Evolutionary conservation across 768 basidiomycete genomes (phyloP), one percentile per base, ranked within the genome.

Genomic region (Psilocybe azurescens): DNA sequence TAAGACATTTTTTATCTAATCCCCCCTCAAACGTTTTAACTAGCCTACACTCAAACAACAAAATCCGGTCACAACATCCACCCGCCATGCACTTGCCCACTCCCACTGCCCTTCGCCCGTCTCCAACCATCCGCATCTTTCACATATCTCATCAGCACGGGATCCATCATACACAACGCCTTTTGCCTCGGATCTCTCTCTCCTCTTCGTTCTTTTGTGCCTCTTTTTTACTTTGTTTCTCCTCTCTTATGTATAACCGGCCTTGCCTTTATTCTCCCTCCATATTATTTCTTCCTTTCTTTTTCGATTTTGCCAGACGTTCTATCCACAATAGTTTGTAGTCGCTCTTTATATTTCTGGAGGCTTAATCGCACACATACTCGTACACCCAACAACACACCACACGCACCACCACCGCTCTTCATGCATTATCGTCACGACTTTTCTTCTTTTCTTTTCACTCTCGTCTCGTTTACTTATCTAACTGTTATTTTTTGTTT

Each of bases 401-500:
- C 41, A 13, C 49, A 60, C 63, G 50, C 61, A 59, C 48, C 67
- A 50, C 54, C 60, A 53, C 54, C 65, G 58, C 65, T 68, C 66
- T 63, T 65, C 44, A 53, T 60, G 56, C 36, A 14, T 64, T 54
- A 53, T 61, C 50, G 49, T 53, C 53, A 39, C 48, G 50, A 56
- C 56, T 39, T 59, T 44, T 49, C 55, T 52, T 53, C 39, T 50
- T 56, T 53, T 56, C 58, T 56, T 46, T 16, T 66, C 29, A 36
- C 48, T 58, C 66, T 51, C 56, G 32, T 61, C 63, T 48, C 55
- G 50, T 64, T 54, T 67, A 62, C 60, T 59, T 72, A 73, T 76
- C 73, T 77, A 74, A 69, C 72, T 74, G 73, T 74, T 74, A 71
- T 74, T 69, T 73, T 67, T 69, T 69, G 65, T 60, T 60, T 58